Base-by-base conservation (phyloP, 192 early-diverging fungal genomes). In the Mortierella alpina region DNA sequence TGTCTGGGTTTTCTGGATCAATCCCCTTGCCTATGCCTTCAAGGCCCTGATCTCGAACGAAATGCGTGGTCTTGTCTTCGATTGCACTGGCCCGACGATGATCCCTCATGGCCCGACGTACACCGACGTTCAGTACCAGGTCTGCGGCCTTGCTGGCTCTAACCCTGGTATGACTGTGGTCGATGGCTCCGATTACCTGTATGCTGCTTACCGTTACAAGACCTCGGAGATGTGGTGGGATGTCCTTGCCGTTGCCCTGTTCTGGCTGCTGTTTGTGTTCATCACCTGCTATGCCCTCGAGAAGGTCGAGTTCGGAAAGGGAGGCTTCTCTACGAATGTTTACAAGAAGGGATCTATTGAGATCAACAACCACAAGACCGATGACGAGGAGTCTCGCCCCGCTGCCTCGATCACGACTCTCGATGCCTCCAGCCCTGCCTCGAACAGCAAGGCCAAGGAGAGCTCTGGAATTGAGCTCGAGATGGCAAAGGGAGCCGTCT, bases 81-180 rank as follows among this genome's bases (percentile, higher is more conserved):
- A 72, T 23, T 88, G 85, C 46, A 56, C 73, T 45, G 81, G 71
- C 49, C 6, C 49, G 65, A 51, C 48, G 18, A 75, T 84, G 75
- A 70, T 72, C 41, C 73, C 79, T 51, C 57, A 51, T 46, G 82
- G 82, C n/a, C 70, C 63, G 4, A 55, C 31, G 1, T 85, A 88
- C 49, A 83, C 78, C 44, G 71, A 84, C 15, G 52, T 78, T 55
- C 60, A 84, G 55, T 70, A 83, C 63, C 84, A 88, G 40, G 75
- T 79, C 53, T 95, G 93, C 78, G 90, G 89, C 13, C 81, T 92
- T 72, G 83, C 83, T 40, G 93, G 93, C 60, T 88, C 89, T 44
- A 44, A 67, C 3, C 88, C 90, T n/a, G 89, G 90, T 56, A 52
- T 83, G 56, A 65, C 70, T 50, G 77, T 74, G 72, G 91, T 95